These are phyloP conservation scores for Penicillium turbatum DNA, from an alignment of 495 filamentous ascomycete genomes.

Conservation along the genomic window DNA sequence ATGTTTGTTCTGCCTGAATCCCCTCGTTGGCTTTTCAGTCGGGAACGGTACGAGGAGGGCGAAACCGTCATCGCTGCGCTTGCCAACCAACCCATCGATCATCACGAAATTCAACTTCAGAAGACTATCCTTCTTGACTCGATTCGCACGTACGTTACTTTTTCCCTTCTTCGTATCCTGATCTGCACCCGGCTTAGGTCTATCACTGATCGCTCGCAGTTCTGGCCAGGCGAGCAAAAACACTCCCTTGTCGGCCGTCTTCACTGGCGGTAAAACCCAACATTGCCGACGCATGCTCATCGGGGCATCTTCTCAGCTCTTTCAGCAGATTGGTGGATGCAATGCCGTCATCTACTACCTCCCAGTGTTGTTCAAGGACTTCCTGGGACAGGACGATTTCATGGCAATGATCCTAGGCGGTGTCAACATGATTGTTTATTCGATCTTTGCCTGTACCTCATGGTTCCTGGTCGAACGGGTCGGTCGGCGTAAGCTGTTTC, in stretches of 20 bases:
- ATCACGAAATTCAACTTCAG: constrained; percentile 54
- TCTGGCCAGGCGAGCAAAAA: no score
- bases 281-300: constrained; percentile 48
- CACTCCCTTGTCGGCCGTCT: no score
- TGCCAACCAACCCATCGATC: constrained; percentile 54
- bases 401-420: constrained; percentile 72
- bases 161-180: constrained; percentile 60
- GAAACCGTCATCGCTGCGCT: constrained; percentile 65
- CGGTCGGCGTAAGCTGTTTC: constrained; percentile 70
- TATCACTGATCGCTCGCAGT: no score
- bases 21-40: constrained; percentile 69
- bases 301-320: constrained; percentile 63
- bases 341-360: constrained; percentile 89
- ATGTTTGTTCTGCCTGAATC: constrained; percentile 72
- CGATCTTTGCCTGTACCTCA: constrained; percentile 69
- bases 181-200: no score
- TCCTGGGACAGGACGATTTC: constrained; percentile 55
- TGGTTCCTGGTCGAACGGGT: constrained; percentile 83
- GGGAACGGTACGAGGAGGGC: constrained; percentile 65
- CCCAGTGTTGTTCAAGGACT: constrained; percentile 67
- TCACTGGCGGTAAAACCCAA: constrained; percentile 42
- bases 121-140: no score
- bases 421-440: constrained; percentile 80
- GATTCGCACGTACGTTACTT: no score
- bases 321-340: constrained; percentile 73